Conservation (phyloP, 2,329 filamentous ascomycete genomes). For the Penicillium paneum region DNA sequence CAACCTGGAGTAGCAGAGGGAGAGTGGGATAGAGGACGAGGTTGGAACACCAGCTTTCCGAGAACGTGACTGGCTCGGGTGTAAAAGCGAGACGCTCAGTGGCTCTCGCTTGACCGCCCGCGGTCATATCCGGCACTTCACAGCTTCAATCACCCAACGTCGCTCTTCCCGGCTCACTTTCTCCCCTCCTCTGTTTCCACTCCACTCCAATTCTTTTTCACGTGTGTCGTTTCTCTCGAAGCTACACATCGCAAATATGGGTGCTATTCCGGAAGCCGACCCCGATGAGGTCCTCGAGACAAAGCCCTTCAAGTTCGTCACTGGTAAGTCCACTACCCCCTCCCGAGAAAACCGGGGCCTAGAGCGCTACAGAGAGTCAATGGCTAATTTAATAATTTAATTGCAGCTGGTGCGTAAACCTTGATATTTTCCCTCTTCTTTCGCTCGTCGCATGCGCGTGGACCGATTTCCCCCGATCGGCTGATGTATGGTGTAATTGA, state of each 20-base stretch:
- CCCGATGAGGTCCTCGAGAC: constrained; percentile 77
- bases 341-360: constrained; percentile 21
- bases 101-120: constrained; percentile 39
- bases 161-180: constrained; percentile 26
- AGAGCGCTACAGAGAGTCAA: constrained; percentile 31
- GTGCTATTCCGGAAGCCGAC: constrained; percentile 63
- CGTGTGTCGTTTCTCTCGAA: constrained; percentile 18
- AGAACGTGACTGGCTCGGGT: constrained; percentile 33
- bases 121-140: constrained; percentile 38
- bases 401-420: constrained; percentile 48
- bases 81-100: constrained; percentile 34
- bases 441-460: constrained; percentile 10
- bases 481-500: constrained; percentile 24
- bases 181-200: constrained; percentile 22
- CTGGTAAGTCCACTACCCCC: constrained; percentile 63
- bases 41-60: constrained; percentile 19
- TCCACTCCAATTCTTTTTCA: constrained; percentile 16
- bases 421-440: constrained; percentile 13
- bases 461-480: constrained; percentile 13
- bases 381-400: constrained; percentile 45
- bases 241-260: constrained; percentile 65
- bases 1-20: constrained; percentile 11
- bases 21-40: constrained; percentile 21
- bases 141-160: constrained; percentile 37
- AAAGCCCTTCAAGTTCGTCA: constrained; percentile 99